Base-by-base conservation (phyloP, 371 early-diverging fungal species). In the Lichtheimia corymbifera region DNA sequence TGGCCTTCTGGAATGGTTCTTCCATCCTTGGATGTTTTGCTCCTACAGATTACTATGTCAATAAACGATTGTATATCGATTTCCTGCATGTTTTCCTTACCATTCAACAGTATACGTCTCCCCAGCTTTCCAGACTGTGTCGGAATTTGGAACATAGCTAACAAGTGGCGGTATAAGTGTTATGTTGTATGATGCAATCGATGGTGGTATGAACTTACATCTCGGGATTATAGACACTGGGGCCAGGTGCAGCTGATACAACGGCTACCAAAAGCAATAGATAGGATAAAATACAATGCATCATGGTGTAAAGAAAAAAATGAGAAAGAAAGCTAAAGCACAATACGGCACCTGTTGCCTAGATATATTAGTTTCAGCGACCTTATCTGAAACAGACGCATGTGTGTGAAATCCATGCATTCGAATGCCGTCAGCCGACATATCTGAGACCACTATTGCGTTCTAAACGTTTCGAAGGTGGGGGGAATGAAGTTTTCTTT, bases 111-210 rank as follows among this genome's bases (percentile, higher is more conserved):
- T 63, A 28, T 59, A 65, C 0, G 17, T 52, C 17, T 57, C 24
- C 27, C 70, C 70, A n/a, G 70, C 66, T 49, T 58, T 54, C 70
- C 70, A 70, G n/a, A 58, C 54, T 12, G 66, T 60, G 41, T 18
- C 50, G 5, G 28, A 28, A 45, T 58, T 55, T 11, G 70, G 70
- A 9, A 28, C 30, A 12, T 58, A 56, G 22, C 63, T 65, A 44
- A 47, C 5, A 15, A 44, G 22, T 17, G 40, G 12, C 24, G 13
- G 18, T 28, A 35, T 13, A 45, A 50, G 27, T n/a, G 28, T 25
- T 14, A 22, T 22, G 22, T 22, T 22, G 22, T 2, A 22, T 2
- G 5, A 9, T 28, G 53, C 20, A 11, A 17, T 1, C 24, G 41
- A 14, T 45, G 22, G 12, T 12, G 9, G 20, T 24, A 57, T 18